These are phyloP conservation scores for Sphagnum magellanicum DNA, from an alignment of 228 moss, liverwort and hornwort species.

Conservation along the genomic window DNA sequence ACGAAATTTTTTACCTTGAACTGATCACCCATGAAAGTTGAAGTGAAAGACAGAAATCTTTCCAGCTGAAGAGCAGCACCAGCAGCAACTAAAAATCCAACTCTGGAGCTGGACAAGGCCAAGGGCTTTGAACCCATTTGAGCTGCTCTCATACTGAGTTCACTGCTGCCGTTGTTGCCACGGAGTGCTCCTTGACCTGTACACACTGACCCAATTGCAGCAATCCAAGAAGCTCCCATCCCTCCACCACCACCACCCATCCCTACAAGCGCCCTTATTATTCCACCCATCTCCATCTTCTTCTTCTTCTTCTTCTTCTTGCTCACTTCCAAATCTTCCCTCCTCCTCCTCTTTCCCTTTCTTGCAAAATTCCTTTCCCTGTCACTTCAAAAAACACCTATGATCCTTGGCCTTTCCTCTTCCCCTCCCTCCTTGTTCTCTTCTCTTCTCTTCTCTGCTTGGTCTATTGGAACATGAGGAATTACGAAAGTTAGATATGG, in stretches of 20 bases:
- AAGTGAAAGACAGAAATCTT: constrained; percentile 31
- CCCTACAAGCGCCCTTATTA: constrained; percentile 1
- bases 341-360: background rate
- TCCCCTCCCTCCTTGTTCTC: background rate
- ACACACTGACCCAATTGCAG: constrained; percentile 16
- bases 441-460: background rate
- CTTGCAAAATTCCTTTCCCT: background rate
- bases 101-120: constrained; percentile 31
- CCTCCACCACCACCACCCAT: constrained; percentile 6
- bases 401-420: background rate
- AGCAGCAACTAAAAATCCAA: constrained; percentile 34
- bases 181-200: constrained; percentile 5
- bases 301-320: background rate
- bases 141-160: constrained; percentile 5
- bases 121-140: constrained; percentile 25
- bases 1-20: constrained; percentile 22
- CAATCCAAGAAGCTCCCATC: constrained; percentile 25
- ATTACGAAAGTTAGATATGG: too few relatives aligned
- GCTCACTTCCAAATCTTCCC: background rate
- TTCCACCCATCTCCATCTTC: background rate
- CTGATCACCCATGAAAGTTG: constrained; percentile 24
- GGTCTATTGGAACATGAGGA: background rate
- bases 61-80: constrained; percentile 64
- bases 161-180: background rate
- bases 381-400: too few relatives aligned